Evolutionary conservation across 2,329 filamentous ascomycete genomes (phyloP), one percentile per base, ranked within the genome.

Genomic region (Xylaria sp.): DNA sequence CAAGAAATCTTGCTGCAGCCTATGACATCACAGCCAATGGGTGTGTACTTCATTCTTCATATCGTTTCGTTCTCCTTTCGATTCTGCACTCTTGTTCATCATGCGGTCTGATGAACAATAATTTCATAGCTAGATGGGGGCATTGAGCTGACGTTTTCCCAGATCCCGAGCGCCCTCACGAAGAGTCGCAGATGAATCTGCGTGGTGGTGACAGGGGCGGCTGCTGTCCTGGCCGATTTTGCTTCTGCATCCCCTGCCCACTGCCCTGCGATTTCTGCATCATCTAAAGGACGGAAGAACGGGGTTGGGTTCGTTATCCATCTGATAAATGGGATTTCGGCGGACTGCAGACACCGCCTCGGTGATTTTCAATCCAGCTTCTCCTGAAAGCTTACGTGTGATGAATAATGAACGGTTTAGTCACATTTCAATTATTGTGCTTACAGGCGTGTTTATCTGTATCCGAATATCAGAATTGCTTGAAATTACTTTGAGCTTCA

Each of bases 261-360:
- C 50, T 74, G 6, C 73, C 73, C 15, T 75, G 74, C 58, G 73
- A 74, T 63, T 75, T 71, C 67, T 74, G 74, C 39, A 74, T 75
- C 49, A 75, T 74, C 53, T 75, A 64, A 55, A 42, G 38, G 22
- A 25, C 10, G 33, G 27, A 58, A 15, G 20, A 15, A 11, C 5
- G 11, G 17, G n/a, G 20, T 36, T 56, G 25, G 9, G 29, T 36
- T 51, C 22, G 36, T 11, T 25, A 25, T 13, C 17, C 5, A 4
- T n/a, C 22, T 11, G 1, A 11, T 10, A 3, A n/a, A 38, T 27
- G 22, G 51, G 51, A 29, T n/a, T 42, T 13, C 17, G 27, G 29
- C 13, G 20, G 56, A 59, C 56, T 42, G 6, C 25, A 10, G 20
- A 29, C 22, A 42, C n/a, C 11, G 27, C 7, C 36, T 17, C 22